Base-by-base conservation (phyloP, 345 rosid genomes). In the Carallia pectinifolia region DNA sequence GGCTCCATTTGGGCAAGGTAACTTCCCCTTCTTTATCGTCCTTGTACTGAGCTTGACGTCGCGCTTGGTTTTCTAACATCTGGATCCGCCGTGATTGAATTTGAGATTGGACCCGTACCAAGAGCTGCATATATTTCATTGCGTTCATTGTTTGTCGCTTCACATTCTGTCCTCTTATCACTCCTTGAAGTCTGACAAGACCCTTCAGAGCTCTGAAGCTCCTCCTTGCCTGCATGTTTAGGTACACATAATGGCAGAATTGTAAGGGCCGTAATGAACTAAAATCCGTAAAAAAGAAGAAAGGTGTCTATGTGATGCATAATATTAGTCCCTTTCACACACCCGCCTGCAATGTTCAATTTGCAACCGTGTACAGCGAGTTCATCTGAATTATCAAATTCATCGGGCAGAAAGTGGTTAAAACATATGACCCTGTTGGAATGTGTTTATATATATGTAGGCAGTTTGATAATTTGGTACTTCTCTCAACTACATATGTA, bases 161-260 rank as follows among this genome's bases (percentile, higher is more conserved):
- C 74, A 88, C 99, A 39, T 81, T 87, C 54, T 90, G 92, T 62
- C 99, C 99, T 81, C 89, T 81, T 15, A 96, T 83, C 37, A 92
- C 98, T 81, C 97, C 98, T 83, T 92, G 99, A 70, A 96, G 99
- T 82, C 99, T 90, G 70, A 89, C 91, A 65, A 96, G 87, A 58
- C 99, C 98, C 83, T 85, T 96, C 66, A 90, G 78, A 65, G 99
- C 96, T 80, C 90, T 85, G 27, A 90, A 96, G 82, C 96, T 92
- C 80, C 86, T 89, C 70, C 99, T 84, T 70, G 92, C 97, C 99
- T 96, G 76, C 71, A 74, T n/a, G 40, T 74, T 15, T 71, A 67
- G 65, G 56, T 65, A 59, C 69, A 44, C 10, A 56, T 38, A 33
- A 6, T 71, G 56, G 29, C 53, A 69, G 34, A 56, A 19, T 44